Conservation (phyloP, 345 rosid species). For the Acer yangbiense region DNA sequence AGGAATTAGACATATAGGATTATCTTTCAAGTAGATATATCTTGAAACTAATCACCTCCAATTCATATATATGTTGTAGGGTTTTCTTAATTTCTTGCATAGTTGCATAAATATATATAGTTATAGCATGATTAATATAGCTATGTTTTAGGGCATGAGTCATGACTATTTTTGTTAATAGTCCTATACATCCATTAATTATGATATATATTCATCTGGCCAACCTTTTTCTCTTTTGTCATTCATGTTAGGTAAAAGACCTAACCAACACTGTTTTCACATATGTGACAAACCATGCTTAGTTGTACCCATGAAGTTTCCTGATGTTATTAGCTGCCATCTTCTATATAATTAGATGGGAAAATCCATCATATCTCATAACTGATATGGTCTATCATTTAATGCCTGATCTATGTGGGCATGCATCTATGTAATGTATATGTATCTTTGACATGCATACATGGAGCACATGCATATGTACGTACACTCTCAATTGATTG, state of each 20-base stretch:
- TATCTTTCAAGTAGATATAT: background rate
- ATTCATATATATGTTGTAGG: background rate
- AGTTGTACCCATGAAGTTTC: conserved; percentile 38
- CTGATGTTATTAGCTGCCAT: conserved; percentile 3
- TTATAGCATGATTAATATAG: background rate
- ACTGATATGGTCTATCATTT: background rate
- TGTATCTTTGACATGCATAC: conserved; percentile 19
- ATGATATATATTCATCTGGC: no score
- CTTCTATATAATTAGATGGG: background rate
- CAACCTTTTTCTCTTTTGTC: conserved; percentile 10
- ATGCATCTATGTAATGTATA: background rate
- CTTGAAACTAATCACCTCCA: background rate
- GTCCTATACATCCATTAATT: background rate
- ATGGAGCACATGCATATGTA: background rate
- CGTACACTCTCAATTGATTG: background rate
- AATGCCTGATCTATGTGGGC: background rate
- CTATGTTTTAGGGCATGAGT: background rate
- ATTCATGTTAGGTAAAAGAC: conserved; percentile 37
- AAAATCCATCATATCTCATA: background rate
- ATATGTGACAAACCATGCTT: conserved; percentile 31
- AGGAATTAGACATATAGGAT: background rate
- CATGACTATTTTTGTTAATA: background rate
- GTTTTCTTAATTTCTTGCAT: background rate
- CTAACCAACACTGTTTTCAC: conserved; percentile 41
- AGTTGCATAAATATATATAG: no score